Percentiles rank a stretch among this genome's conserved stretches.
Evolutionary conservation across 495 filamentous ascomycete genomes (phyloP).

Genomic region (Penicillium malachiteum): DNA sequence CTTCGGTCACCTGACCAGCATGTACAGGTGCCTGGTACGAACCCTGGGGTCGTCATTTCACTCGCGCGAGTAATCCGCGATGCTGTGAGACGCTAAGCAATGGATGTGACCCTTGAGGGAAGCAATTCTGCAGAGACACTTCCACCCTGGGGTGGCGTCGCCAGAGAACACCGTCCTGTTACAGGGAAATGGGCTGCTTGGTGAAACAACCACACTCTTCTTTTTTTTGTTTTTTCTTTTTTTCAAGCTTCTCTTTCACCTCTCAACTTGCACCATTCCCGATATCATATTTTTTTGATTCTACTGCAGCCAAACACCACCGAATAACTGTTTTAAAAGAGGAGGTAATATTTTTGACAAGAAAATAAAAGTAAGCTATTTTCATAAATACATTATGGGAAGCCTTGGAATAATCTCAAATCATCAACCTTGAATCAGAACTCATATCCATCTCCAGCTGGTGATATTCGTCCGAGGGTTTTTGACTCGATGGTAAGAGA

Average conservation of each 20-base stretch:
- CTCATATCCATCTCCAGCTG: conserved; percentile 18
- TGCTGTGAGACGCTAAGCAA: conserved; percentile 58
- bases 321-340: too few relatives aligned
- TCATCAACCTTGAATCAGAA: not conserved
- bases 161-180: conserved; percentile 56
- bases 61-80: conserved; percentile 63
- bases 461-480: conserved; percentile 12
- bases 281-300: not conserved
- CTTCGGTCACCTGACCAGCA: conserved; percentile 41
- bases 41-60: conserved; percentile 55
- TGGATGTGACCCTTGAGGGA: conserved; percentile 63
- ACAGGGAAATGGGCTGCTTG: conserved; percentile 44
- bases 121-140: conserved; percentile 65
- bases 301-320: not conserved
- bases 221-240: conserved; percentile 8
- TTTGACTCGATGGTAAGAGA: conserved; percentile 10
- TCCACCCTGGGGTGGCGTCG: conserved; percentile 60
- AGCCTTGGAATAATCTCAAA: not conserved
- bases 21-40: conserved; percentile 60
- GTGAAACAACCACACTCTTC: conserved; percentile 33
- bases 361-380: not conserved
- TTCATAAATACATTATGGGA: not conserved
- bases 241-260: not conserved
- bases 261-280: not conserved
- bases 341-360: too few relatives aligned